phyloP scores from a whole-genome alignment of 768 basidiomycete species.

The Pulveroboletus sp. region DNA sequence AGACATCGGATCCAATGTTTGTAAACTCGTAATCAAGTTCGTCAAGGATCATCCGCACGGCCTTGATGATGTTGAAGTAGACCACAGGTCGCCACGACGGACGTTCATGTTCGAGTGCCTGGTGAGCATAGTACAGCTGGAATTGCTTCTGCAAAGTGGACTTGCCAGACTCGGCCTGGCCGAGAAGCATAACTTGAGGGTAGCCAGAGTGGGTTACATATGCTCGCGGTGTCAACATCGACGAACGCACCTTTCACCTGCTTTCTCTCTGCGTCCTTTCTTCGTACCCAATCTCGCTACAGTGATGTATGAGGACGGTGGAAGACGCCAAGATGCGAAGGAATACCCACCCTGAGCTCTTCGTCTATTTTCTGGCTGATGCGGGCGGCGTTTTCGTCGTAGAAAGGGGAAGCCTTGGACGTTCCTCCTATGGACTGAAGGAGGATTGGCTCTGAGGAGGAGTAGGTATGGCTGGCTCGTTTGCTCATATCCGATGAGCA shows the following conservation, averaged over 20 bases:
- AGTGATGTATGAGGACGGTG: slow-evolving; percentile 5
- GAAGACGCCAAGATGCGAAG: neutral
- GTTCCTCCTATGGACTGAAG: slow-evolving; percentile 30
- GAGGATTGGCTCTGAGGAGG: slow-evolving; percentile 28
- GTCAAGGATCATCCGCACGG: slow-evolving; percentile 67
- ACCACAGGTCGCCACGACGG: slow-evolving; percentile 76
- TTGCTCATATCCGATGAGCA: slow-evolving; percentile 23
- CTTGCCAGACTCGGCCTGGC: slow-evolving; percentile 79
- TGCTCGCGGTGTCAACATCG: neutral
- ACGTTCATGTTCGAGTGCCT: slow-evolving; percentile 63
- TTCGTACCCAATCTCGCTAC: slow-evolving; percentile 47
- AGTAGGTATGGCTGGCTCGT: slow-evolving; percentile 27
- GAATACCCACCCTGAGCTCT: slow-evolving; percentile 43
- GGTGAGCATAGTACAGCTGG: slow-evolving; percentile 72
- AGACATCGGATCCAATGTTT: slow-evolving; percentile 23
- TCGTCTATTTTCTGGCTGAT: slow-evolving; percentile 53
- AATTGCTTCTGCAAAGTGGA: slow-evolving; percentile 84
- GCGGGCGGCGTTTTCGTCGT: slow-evolving; percentile 42
- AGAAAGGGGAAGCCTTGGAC: slow-evolving; percentile 29
- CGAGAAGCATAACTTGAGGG: slow-evolving; percentile 61
- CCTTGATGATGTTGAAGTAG: slow-evolving; percentile 80
- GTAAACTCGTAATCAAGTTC: slow-evolving; percentile 60
- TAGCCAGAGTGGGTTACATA: slow-evolving; percentile 3
- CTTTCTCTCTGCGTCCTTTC: slow-evolving; percentile 41
- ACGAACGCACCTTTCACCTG: slow-evolving; percentile 49